Evolutionary conservation across 129 eudicot genomes (phyloP).

Genomic region (Pseudognaphalium luteoalbum): DNA sequence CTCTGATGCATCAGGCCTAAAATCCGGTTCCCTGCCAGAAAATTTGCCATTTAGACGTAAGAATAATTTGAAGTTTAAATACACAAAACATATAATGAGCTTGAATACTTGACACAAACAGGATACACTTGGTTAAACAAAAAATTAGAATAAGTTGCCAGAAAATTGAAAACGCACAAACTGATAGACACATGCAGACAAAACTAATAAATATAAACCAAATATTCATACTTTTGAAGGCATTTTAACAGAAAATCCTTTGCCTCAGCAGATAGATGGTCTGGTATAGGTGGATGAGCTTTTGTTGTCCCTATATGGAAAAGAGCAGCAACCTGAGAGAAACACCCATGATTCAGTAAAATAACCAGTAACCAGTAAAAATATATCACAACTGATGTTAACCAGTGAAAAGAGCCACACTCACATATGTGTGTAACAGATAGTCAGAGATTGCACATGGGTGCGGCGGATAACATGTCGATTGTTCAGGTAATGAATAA

Average conservation of each 20-base stretch:
- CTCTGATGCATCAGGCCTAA: slow-evolving; percentile 81
- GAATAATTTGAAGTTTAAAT: background rate
- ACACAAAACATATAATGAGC: background rate
- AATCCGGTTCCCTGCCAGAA: slow-evolving; percentile 76
- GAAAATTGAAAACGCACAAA: slow-evolving; percentile 8
- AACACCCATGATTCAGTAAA: slow-evolving; percentile 23
- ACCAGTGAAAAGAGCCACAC: slow-evolving; percentile 15
- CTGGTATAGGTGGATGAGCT: slow-evolving; percentile 98
- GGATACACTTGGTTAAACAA: background rate
- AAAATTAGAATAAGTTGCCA: background rate
- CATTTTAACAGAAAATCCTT: slow-evolving; percentile 90
- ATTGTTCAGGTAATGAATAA: background rate
- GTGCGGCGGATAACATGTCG: background rate
- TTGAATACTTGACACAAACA: background rate
- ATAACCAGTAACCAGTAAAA: background rate
- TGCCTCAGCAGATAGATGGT: slow-evolving; percentile 89
- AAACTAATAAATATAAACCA: background rate
- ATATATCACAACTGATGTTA: background rate
- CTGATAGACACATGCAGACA: background rate
- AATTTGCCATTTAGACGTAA: slow-evolving; percentile 14
- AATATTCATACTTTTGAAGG: slow-evolving; percentile 71
- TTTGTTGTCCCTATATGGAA: slow-evolving; percentile 95
- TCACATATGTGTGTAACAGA: background rate
- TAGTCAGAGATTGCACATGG: background rate
- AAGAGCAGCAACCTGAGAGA: slow-evolving; percentile 90